Conservation (phyloP, 2,329 filamentous ascomycete genomes). For the Colletotrichum lindemuthianum region DNA sequence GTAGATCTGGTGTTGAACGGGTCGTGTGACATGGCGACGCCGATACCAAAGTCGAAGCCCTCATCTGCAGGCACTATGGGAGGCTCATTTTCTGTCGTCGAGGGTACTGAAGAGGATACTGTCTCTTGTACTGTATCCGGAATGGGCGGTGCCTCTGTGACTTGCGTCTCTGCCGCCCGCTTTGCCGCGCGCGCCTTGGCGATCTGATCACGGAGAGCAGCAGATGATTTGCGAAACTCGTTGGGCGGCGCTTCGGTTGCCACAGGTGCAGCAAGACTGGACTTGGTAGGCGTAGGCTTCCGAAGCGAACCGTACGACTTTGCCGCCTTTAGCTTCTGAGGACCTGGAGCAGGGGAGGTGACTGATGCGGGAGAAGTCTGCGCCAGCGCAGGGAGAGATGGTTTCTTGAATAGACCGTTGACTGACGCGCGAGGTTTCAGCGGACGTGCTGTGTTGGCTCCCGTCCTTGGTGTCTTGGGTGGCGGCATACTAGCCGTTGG, state of each 20-base stretch:
- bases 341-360: slow-evolving; percentile 6
- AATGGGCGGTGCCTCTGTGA: slow-evolving; percentile 31
- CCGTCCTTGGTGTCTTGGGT: slow-evolving; percentile 52
- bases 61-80: slow-evolving; percentile 58
- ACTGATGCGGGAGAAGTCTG: slow-evolving; percentile 12
- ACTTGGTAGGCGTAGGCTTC: slow-evolving; percentile 21
- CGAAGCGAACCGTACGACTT: slow-evolving; percentile 30
- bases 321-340: slow-evolving; percentile 16
- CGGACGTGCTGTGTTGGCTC: slow-evolving; percentile 58
- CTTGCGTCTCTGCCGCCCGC: slow-evolving; percentile 59
- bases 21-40: slow-evolving; percentile 51
- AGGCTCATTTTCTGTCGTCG: slow-evolving; percentile 22
- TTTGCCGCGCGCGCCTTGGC: slow-evolving; percentile 90
- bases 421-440: slow-evolving; percentile 63
- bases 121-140: background rate
- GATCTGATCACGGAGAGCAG: slow-evolving; percentile 87
- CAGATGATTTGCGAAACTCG: slow-evolving; percentile 72
- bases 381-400: slow-evolving; percentile 56
- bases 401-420: slow-evolving; percentile 65
- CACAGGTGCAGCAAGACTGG: slow-evolving; percentile 1
- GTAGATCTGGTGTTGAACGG: slow-evolving; percentile 76
- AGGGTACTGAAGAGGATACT: background rate
- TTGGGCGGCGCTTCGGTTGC: slow-evolving; percentile 16
- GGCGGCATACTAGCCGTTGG: slow-evolving; percentile 39
- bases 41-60: slow-evolving; percentile 58